Evolutionary conservation across 2,329 filamentous ascomycete genomes (phyloP).

Genomic region (Didymella keratinophila): DNA sequence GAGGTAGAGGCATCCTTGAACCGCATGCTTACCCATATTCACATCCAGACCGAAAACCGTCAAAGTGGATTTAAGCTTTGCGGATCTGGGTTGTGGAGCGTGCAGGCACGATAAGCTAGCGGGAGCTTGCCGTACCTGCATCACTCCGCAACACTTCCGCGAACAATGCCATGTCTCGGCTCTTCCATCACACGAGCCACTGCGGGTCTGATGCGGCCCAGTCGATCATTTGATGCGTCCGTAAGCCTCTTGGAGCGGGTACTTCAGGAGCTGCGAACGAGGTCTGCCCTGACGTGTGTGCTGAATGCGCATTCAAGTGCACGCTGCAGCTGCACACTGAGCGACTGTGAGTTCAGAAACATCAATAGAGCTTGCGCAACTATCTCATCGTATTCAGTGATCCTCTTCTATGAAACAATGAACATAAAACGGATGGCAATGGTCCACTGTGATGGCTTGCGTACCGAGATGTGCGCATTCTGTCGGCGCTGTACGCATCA

Average conservation of each 20-base stretch:
- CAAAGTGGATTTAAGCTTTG: constrained; percentile 26
- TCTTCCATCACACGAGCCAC: not conserved
- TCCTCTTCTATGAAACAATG: not conserved
- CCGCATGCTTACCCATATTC: not conserved
- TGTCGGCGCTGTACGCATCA: too few species aligned
- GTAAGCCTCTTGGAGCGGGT: too few species aligned
- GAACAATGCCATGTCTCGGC: constrained; percentile 13
- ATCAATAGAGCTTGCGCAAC: constrained; percentile 1
- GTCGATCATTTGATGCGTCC: too few species aligned
- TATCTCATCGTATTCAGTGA: too few species aligned
- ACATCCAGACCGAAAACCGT: constrained; percentile 3
- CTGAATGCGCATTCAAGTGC: too few species aligned
- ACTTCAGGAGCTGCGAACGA: too few species aligned
- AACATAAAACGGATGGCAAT: not conserved
- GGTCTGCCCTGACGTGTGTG: too few species aligned
- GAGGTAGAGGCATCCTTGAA: too few species aligned
- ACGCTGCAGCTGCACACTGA: constrained; percentile 4
- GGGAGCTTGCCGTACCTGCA: constrained; percentile 30
- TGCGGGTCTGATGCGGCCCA: too few species aligned
- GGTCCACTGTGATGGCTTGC: not conserved
- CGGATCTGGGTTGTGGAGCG: constrained; percentile 19
- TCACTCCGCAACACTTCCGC: constrained; percentile 21
- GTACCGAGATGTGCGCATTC: too few species aligned
- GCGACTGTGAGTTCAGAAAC: not conserved
- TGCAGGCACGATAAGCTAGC: constrained; percentile 25